Evolutionary conservation across 225 moss, liverwort and hornwort species (phyloP).

Genomic region (Climacium dendroides): DNA sequence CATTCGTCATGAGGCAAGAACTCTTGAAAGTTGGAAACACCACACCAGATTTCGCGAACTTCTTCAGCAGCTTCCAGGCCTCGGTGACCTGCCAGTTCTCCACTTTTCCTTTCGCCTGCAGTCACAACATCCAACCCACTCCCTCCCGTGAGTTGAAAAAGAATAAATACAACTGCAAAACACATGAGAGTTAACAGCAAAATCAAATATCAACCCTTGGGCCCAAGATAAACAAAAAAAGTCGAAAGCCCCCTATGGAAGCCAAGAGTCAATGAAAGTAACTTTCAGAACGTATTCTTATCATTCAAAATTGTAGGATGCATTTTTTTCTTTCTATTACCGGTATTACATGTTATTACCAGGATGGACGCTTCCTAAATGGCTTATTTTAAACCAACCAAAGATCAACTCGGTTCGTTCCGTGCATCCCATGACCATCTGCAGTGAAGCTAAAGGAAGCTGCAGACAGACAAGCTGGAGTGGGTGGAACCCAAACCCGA

Average conservation of each 20-base stretch:
- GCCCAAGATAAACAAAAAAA: neutral
- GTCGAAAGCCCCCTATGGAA: neutral
- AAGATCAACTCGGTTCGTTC: neutral
- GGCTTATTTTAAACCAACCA: neutral
- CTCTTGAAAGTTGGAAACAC: neutral
- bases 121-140: neutral
- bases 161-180: neutral
- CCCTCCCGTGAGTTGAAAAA: neutral
- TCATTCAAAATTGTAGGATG: neutral
- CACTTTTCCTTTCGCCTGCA: slow-evolving; percentile 49
- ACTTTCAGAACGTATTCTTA: neutral
- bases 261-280: neutral
- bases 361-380: neutral
- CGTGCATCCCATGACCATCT: neutral
- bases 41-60: slow-evolving; percentile 72
- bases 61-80: slow-evolving; percentile 75
- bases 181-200: neutral
- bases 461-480: neutral
- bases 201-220: neutral
- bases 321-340: too few relatives aligned
- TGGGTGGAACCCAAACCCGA: neutral
- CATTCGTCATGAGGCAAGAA: neutral
- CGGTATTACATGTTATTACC: neutral
- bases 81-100: slow-evolving; percentile 66
- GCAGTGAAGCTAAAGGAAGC: neutral